Percentiles rank a stretch among this genome's conserved stretches.
These are phyloP conservation scores for Didymellaceae sp. DNA, from an alignment of 2,329 filamentous ascomycete genomes.

Conservation along the genomic window DNA sequence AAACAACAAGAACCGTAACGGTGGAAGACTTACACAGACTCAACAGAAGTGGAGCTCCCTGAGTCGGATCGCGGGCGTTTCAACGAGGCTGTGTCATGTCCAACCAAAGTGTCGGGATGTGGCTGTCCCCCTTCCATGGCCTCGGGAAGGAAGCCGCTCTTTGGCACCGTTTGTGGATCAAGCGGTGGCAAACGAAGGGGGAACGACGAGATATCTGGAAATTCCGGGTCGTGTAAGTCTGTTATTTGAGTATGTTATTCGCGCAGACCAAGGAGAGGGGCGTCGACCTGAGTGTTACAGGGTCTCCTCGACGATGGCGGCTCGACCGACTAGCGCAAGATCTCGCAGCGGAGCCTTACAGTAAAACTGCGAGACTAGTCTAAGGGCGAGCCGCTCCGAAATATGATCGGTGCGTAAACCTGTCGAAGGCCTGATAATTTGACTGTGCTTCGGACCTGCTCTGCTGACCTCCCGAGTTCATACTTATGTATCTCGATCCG, in stretches of 20 bases:
- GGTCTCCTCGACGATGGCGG: constrained; percentile 14
- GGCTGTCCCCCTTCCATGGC: constrained; percentile 48
- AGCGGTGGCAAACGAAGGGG: constrained; percentile 25
- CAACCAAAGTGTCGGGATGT: constrained; percentile 46
- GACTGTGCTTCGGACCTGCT: neutral
- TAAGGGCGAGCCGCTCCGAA: constrained; percentile 13
- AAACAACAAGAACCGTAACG: neutral
- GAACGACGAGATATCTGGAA: neutral
- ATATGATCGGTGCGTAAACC: constrained; percentile 6
- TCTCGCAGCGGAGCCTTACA: constrained; percentile 14
- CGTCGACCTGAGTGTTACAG: constrained; percentile 11
- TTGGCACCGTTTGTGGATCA: constrained; percentile 20
- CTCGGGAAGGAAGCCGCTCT: constrained; percentile 37
- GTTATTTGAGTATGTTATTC: neutral
- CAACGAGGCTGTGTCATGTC: constrained; percentile 43
- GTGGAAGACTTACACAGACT: constrained; percentile 41
- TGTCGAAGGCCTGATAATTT: constrained; percentile 3
- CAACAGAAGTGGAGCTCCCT: constrained; percentile 40
- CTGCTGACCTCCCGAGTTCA: constrained; percentile 6
- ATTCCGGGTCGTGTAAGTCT: neutral
- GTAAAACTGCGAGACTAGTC: constrained; percentile 11
- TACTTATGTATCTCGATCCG: constrained; percentile 4
- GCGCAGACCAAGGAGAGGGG: constrained; percentile 12
- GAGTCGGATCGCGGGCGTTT: constrained; percentile 44
- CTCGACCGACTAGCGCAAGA: constrained; percentile 19